Base-by-base conservation (phyloP, 2,329 filamentous ascomycete genomes). In the Xylariaceae sp. region DNA sequence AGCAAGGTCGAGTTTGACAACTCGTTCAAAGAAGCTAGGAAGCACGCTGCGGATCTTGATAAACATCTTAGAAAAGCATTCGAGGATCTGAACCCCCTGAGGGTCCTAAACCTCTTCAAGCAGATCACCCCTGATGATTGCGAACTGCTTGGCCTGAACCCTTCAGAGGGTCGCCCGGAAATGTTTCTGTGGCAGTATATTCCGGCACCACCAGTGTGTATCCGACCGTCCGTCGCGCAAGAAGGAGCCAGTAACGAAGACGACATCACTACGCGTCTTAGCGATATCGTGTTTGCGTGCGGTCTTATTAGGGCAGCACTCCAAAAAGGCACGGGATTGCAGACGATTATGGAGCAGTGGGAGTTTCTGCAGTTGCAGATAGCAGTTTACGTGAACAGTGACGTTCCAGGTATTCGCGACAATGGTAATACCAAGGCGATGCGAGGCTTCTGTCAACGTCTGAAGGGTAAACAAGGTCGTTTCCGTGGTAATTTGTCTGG, bases 171-270 rank as follows among this genome's bases (percentile, higher is more conserved):
- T 9, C 84, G 92, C 15, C 94, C 94, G 0, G 94, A 99, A 72
- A 96, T 96, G 86, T 95, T 97, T 73, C 85, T 99, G 50, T 99
- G 94, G 94, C 92, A 96, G 71, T 96, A 92, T 69, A 82, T 99
- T 41, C 94, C 94, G 0, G 93, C 93, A 0, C 93, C 94, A 1
- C 94, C 94, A 0, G 90, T 97, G 4, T 95, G 91, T 66, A 96
- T 99, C 68, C 84, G 94, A 60, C 94, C 94, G 0, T 97, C 92
- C 0, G 94, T 99, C 15, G 88, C 88, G 35, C 94, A 97, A 73
- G 94, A 97, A 64, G 90, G 86, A 61, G 89, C 92, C 2, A 97
- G 90, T 65, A 99, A 90, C 17, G 94, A 99, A 73, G 94, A 99
- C 71, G 94, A 99, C 69, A 83, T 99, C 62, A 99, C 94, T 0